These are phyloP conservation scores for Aspergillus sclerotiicarbonarius DNA, from an alignment of 495 filamentous ascomycete genomes.

Conservation along the genomic window DNA sequence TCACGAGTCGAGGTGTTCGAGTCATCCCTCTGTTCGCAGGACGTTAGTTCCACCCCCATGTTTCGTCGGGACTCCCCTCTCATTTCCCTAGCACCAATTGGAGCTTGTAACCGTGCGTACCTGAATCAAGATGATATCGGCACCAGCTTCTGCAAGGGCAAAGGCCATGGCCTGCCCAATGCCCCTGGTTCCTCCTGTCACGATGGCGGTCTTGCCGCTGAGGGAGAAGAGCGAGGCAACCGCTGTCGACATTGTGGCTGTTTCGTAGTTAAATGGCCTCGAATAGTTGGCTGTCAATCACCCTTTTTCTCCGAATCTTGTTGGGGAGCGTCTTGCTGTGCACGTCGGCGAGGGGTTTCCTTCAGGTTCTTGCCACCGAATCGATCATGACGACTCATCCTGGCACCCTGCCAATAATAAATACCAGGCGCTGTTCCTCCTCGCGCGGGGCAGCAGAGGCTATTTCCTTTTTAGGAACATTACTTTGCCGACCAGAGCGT, in stretches of 20 bases:
- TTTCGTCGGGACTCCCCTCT: not conserved
- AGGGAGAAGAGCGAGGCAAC: conserved; percentile 43
- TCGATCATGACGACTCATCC: not conserved
- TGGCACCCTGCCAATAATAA: not conserved
- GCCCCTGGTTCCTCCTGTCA: conserved; percentile 85
- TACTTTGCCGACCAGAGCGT: conserved; percentile 18
- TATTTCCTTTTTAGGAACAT: conserved; percentile 8
- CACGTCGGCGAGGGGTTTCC: not conserved
- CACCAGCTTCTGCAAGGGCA: conserved; percentile 80
- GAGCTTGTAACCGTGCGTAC: not conserved
- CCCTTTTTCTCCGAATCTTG: not conserved
- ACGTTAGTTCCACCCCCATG: not conserved
- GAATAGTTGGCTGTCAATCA: not conserved
- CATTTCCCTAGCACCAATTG: not conserved
- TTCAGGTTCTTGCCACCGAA: not conserved
- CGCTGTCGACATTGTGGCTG: not conserved
- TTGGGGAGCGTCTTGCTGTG: not conserved
- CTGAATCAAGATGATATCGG: conserved; percentile 64
- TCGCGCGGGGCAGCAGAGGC: conserved; percentile 16
- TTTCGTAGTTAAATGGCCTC: not conserved
- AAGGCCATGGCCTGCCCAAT: conserved; percentile 84
- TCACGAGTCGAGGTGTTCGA: not conserved
- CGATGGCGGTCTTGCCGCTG: conserved; percentile 65
- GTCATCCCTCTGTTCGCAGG: not conserved
- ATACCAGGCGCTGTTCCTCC: conserved; percentile 9